Evolutionary conservation across 345 rosid genomes (phyloP).

Genomic region (Pistacia vera): DNA sequence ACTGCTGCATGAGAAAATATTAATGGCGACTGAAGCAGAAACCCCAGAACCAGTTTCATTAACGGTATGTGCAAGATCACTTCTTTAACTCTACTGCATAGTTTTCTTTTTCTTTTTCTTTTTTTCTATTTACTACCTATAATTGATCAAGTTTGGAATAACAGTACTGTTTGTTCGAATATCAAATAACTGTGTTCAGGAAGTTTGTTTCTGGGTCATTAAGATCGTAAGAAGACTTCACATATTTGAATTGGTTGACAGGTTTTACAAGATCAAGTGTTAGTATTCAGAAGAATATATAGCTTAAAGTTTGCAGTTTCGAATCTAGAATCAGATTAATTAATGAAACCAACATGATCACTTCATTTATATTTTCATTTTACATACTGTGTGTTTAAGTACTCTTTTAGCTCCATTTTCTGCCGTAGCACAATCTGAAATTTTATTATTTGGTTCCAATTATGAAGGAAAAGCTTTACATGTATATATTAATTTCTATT

Average conservation of each 20-base stretch:
- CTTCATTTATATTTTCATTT: neutral
- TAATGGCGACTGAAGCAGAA: conserved; percentile 66
- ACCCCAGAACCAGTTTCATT: conserved; percentile 34
- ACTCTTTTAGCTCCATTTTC: neutral
- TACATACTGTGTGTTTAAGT: too few species aligned
- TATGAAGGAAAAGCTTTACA: conserved; percentile 2
- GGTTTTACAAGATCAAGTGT: conserved; percentile 15
- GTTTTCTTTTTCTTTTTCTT: neutral
- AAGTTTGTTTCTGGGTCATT: neutral
- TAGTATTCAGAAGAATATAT: neutral
- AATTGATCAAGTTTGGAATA: neutral
- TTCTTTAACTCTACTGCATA: conserved; percentile 11
- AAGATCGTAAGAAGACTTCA: neutral
- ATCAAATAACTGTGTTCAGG: neutral
- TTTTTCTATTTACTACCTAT: neutral
- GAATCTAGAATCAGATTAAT: neutral
- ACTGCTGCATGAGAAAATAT: conserved; percentile 26
- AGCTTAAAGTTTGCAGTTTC: neutral
- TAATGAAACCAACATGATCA: neutral
- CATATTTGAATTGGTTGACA: neutral
- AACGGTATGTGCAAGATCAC: conserved; percentile 41
- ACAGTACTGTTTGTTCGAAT: neutral
- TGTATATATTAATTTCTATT: neutral
- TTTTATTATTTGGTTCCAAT: neutral
- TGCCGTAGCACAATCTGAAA: neutral